Conservation (phyloP, 306 rosid genomes). For the Dryas alaskensis region DNA sequence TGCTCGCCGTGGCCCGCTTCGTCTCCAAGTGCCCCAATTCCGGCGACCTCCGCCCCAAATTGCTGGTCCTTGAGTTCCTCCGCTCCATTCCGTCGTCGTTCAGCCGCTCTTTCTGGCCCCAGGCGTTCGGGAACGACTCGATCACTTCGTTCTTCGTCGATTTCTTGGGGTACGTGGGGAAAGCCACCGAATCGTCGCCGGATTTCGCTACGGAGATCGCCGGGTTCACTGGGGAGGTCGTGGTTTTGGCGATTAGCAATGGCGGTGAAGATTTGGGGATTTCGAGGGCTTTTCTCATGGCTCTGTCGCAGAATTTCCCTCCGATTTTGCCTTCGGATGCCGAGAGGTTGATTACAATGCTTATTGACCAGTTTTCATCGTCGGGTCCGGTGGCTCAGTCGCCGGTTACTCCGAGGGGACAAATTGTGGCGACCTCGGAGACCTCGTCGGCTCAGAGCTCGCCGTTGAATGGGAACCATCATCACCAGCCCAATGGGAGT, state of each 20-base stretch:
- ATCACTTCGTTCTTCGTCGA: slow-evolving; percentile 61
- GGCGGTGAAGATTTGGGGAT: slow-evolving; percentile 45
- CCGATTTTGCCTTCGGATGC: slow-evolving; percentile 66
- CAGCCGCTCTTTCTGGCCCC: slow-evolving; percentile 75
- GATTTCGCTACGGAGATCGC: slow-evolving; percentile 64
- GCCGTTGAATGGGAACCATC: slow-evolving; percentile 53
- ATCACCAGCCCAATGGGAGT: slow-evolving; percentile 33
- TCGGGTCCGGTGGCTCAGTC: slow-evolving; percentile 39
- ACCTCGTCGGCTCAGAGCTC: slow-evolving; percentile 75
- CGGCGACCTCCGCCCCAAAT: slow-evolving; percentile 71
- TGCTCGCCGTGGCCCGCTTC: slow-evolving; percentile 77
- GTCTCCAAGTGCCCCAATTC: slow-evolving; percentile 65
- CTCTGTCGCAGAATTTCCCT: slow-evolving; percentile 58
- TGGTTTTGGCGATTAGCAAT: slow-evolving; percentile 43
- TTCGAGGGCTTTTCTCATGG: slow-evolving; percentile 66
- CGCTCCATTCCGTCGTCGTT: slow-evolving; percentile 70
- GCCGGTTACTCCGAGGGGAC: slow-evolving; percentile 47
- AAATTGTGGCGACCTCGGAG: slow-evolving; percentile 40
- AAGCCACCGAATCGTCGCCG: slow-evolving; percentile 61
- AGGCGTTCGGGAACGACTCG: slow-evolving; percentile 51
- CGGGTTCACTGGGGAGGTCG: slow-evolving; percentile 55
- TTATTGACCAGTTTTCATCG: slow-evolving; percentile 56
- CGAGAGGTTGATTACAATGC: slow-evolving; percentile 47
- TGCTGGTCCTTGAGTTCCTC: slow-evolving; percentile 65
- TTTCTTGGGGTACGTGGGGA: slow-evolving; percentile 53